Conservation (phyloP, 73 alveolate genomes). For the Paraurostyla sp. region DNA sequence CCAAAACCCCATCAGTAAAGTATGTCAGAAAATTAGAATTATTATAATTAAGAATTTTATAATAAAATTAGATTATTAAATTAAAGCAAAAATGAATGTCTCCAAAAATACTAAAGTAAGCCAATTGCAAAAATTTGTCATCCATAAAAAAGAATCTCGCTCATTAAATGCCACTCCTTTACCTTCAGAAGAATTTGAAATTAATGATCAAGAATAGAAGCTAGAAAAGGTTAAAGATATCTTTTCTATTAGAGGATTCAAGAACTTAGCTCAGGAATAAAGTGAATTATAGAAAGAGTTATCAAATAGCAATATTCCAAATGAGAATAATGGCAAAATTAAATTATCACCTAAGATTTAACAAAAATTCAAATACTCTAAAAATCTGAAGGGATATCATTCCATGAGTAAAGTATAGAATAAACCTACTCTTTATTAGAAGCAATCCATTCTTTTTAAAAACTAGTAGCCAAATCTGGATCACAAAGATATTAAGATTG, state of each 20-base stretch:
- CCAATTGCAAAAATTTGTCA: background rate
- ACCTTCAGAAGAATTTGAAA: background rate
- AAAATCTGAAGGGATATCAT: too few species aligned
- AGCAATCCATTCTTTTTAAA: background rate
- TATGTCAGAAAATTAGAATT: background rate
- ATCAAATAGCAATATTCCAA: background rate
- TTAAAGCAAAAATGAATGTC: background rate
- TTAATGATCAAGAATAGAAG: slow-evolving; percentile 14
- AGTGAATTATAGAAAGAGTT: background rate
- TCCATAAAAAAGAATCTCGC: background rate
- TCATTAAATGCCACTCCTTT: background rate
- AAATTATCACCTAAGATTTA: slow-evolving; percentile 12
- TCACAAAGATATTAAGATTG: background rate
- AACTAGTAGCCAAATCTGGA: background rate
- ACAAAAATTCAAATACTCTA: too few species aligned
- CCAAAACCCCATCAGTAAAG: slow-evolving; percentile 19
- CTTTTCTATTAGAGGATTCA: background rate
- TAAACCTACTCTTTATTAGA: too few species aligned
- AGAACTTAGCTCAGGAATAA: background rate
- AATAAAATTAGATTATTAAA: background rate
- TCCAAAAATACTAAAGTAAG: too few species aligned
- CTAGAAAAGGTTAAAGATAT: slow-evolving; percentile 22
- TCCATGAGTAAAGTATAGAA: too few species aligned
- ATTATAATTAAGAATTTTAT: background rate
- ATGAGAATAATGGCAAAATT: background rate